Evolutionary conservation across 129 eudicot species (phyloP), one percentile per base, ranked within the genome.

Genomic region (Flaveria robusta): DNA sequence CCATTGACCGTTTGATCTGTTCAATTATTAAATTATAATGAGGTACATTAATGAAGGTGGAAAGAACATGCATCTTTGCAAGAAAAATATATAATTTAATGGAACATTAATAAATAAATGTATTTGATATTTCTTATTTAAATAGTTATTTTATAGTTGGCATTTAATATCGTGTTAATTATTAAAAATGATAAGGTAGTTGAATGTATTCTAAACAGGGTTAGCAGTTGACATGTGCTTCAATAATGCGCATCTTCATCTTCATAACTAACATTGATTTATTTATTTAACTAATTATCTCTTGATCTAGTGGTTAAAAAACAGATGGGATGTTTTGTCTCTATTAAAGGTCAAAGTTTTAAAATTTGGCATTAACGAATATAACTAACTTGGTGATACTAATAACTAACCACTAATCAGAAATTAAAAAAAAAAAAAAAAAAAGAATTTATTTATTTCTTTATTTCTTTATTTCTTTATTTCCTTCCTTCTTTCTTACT

Each of bases 201-300:
- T 79, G 82, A 79, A 71, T 62, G 62, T 70, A 79, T 79, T 79
- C 82, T 79, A 47, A 71, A 51, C 72, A 79, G 18, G 77, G 82
- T 79, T 46, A 79, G 82, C 82, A 79, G 82, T 78, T 79, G 62
- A 71, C 82, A 79, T 79, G 82, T 79, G 82, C 72, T 62, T 31
- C 72, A 79, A 71, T 79, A 79, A 79, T 71, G 77, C 19, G 23
- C 72, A 71, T 31, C 54, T 47, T 45, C 66, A 19, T 71, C 65
- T 29, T 70, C 27, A 31, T 58, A 45, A 69, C 70, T 34, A 56
- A 62, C 76, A 18, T 9, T 58, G 13, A 23, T 45, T 41, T 50
- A 37, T 22, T 11, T 43, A 34, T 34, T 67, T n/a, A n/a, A n/a
- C n/a, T n/a, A n/a, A n/a, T n/a, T n/a, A n/a, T n/a, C n/a, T n/a